A percentile compares a stretch with the other conserved stretches of the same genome.
Conservation (phyloP, 2,329 filamentous ascomycete species). For the Phyllachora maydis region DNA sequence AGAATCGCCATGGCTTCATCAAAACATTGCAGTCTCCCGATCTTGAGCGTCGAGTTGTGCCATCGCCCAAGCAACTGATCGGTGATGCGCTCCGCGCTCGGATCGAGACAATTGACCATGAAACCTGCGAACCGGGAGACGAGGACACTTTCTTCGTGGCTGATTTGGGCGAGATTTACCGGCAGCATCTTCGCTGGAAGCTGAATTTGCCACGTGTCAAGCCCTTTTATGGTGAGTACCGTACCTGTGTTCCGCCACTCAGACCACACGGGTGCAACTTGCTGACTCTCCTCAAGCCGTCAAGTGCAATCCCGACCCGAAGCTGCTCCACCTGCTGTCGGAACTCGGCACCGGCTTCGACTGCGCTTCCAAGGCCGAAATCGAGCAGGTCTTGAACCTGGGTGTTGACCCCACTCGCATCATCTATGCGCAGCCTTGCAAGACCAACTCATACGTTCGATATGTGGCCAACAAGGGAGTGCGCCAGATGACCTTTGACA, state of each 20-base stretch:
- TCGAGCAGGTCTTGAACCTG: slow-evolving; percentile 71
- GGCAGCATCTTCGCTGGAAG: slow-evolving; percentile 98
- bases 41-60: slow-evolving; percentile 14
- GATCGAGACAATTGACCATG: slow-evolving; percentile 65
- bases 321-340: slow-evolving; percentile 72
- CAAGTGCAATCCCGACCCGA: slow-evolving; percentile 93
- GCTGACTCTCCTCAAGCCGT: slow-evolving; percentile 38
- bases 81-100: slow-evolving; percentile 71
- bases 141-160: slow-evolving; percentile 98
- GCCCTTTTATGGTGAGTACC: slow-evolving; percentile 71
- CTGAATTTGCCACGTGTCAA: slow-evolving; percentile 78
- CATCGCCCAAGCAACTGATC: slow-evolving; percentile 56
- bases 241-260: neutral
- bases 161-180: slow-evolving; percentile 94
- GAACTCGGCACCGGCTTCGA: slow-evolving; percentile 89
- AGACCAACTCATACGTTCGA: slow-evolving; percentile 94
- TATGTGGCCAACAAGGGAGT: slow-evolving; percentile 72
- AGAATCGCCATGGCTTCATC: slow-evolving; percentile 24
- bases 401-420: slow-evolving; percentile 77
- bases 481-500: slow-evolving; percentile 99
- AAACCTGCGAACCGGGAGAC: slow-evolving; percentile 75
- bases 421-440: slow-evolving; percentile 98
- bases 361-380: slow-evolving; percentile 94
- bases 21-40: slow-evolving; percentile 19
- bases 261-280: slow-evolving; percentile 2